Conservation (phyloP, 2,329 filamentous ascomycete genomes). For the Eurotiales sp. region DNA sequence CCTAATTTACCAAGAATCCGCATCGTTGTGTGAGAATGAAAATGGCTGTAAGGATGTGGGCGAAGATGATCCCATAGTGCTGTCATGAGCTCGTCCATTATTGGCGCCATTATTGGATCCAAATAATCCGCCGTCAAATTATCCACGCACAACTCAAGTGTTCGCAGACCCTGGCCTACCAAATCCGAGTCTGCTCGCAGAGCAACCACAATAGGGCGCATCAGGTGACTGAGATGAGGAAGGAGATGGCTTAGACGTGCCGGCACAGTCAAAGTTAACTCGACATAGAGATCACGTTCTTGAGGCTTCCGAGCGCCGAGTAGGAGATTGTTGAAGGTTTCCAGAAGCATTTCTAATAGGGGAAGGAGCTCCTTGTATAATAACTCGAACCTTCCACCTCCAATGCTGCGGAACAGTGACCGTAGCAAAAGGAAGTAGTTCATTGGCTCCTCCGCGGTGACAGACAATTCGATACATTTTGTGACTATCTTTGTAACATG, state of each 20-base stretch:
- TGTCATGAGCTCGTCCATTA: constrained; percentile 98
- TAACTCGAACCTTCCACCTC: constrained; percentile 94
- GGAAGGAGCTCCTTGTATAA: constrained; percentile 97
- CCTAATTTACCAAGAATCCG: constrained; percentile 94
- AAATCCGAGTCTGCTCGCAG: constrained; percentile 87
- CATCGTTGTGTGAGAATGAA: constrained; percentile 97
- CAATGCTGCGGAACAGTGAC: constrained; percentile 92
- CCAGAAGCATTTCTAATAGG: constrained; percentile 92
- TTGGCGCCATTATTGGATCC: constrained; percentile 97
- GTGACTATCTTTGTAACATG: constrained; percentile 97
- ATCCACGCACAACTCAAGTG: constrained; percentile 93
- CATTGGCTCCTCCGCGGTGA: constrained; percentile 93
- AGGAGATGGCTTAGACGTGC: constrained; percentile 90
- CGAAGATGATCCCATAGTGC: constrained; percentile 93
- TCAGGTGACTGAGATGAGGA: constrained; percentile 91
- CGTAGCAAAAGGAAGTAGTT: constrained; percentile 95
- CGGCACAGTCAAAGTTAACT: constrained; percentile 92
- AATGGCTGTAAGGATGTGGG: constrained; percentile 92
- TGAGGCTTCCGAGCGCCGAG: constrained; percentile 84
- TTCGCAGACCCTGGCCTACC: constrained; percentile 88
- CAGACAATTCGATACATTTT: constrained; percentile 92
- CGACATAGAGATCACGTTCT: constrained; percentile 93
- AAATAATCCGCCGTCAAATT: constrained; percentile 97
- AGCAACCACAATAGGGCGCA: constrained; percentile 95
- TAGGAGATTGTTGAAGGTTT: constrained; percentile 92